Conservation (phyloP, 176 grass and related monocot species). For the Cocos nucifera region DNA sequence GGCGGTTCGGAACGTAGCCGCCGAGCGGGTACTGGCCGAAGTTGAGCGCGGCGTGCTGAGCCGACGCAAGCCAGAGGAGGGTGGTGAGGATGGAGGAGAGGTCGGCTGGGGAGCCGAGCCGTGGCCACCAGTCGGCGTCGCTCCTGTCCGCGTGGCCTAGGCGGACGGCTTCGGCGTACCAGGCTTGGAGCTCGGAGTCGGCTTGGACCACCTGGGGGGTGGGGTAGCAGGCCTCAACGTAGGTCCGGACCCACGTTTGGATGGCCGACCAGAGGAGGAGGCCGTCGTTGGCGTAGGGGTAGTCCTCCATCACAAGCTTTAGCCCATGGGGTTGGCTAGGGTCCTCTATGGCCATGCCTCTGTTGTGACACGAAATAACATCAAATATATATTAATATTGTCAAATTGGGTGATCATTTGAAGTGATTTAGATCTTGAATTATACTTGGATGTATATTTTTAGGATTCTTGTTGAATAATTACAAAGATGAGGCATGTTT, state of each 20-base stretch:
- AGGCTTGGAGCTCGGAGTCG: slow-evolving; percentile 77
- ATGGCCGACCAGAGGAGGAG: slow-evolving; percentile 87
- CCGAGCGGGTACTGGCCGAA: slow-evolving; percentile 97
- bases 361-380: slow-evolving; percentile 4
- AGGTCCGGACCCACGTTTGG: slow-evolving; percentile 40
- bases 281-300: slow-evolving; percentile 83
- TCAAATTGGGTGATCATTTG: too few species aligned
- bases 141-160: slow-evolving; percentile 71
- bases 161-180: slow-evolving; percentile 64
- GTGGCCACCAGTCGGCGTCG: slow-evolving; percentile 85
- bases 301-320: slow-evolving; percentile 76
- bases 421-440: too few species aligned
- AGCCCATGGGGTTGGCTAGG: slow-evolving; percentile 54
- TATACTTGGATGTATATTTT: too few species aligned
- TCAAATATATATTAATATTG: too few species aligned
- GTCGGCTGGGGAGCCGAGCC: slow-evolving; percentile 33
- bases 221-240: slow-evolving; percentile 62
- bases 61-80: slow-evolving; percentile 80
- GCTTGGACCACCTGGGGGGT: slow-evolving; percentile 29
- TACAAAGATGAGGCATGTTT: too few species aligned
- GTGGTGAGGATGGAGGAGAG: slow-evolving; percentile 65
- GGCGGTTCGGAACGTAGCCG: slow-evolving; percentile 86
- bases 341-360: slow-evolving; percentile 92
- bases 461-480: too few species aligned
- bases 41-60: slow-evolving; percentile 92